Evolutionary conservation across 169 alveolate genomes (phyloP), one percentile per base, ranked within the genome.

Genomic region (Cryptosporidium parvum): DNA sequence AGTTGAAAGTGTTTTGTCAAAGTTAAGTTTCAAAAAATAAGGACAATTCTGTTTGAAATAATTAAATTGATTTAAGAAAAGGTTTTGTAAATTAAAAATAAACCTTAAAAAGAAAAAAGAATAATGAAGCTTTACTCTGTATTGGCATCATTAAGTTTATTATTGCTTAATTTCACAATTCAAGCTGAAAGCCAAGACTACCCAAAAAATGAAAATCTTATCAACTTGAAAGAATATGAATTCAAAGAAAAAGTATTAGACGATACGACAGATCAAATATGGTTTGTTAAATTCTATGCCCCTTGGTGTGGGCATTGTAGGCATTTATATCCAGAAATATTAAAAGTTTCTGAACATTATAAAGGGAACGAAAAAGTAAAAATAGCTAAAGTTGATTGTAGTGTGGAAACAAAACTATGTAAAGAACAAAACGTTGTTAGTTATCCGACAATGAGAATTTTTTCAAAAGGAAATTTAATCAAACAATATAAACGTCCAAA

Each of bases 301-400:
- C 98, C 98, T 53, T 96, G 98, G 98, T 97, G 98, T 91, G 93
- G 96, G 35, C 98, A 97, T 86, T 97, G 98, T 89, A 91, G 95
- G 68, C 33, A 65, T 23, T 29, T 80, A 1, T 58, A 61, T 44
- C 89, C 89, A 14, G 91, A 91, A 71, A 80, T 91, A 31, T 72
- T 80, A 9, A 80, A 80, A 45, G 75, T 65, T n/a, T 37, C 89
- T 29, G 89, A 80, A 26, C 59, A 31, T 29, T 80, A 45, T 48
- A 80, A 42, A 44, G 52, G 44, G 23, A 62, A 80, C 33, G 89
- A 86, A 80, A 86, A 89, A 26, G 94, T 94, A 18, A 93, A 91
- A 69, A 86, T 95, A 42, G 97, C 95, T 6, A 92, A 91, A 75
- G 93, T 95, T 3, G 97, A 95, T 70, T 93, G 95, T 35, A 94